Percentiles rank a stretch among this genome's conserved stretches.
Conservation (phyloP, 83 land plant genomes). For the Thuja plicata region DNA sequence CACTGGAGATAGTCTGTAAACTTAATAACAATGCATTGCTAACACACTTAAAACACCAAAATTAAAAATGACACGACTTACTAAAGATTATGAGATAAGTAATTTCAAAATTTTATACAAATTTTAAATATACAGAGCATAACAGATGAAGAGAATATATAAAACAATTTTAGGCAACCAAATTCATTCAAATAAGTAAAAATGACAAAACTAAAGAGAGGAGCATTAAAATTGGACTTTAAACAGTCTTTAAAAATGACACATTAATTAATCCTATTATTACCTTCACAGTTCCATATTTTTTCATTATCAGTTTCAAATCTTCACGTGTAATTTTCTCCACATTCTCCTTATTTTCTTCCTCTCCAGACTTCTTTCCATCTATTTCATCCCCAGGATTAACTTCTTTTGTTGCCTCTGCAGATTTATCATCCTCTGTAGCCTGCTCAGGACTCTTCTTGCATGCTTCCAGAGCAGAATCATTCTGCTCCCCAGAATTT, state of each 20-base stretch:
- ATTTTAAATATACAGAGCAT: not conserved
- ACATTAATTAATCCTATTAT: not conserved
- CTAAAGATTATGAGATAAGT: not conserved
- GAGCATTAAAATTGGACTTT: not conserved
- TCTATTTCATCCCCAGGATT: constrained; percentile 8
- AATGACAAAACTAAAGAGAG: not conserved
- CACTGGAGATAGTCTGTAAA: not conserved
- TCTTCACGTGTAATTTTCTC: constrained; percentile 73
- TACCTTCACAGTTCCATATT: constrained; percentile 90
- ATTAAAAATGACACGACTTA: not conserved
- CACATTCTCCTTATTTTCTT: constrained; percentile 21
- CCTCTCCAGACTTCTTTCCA: constrained; percentile 17
- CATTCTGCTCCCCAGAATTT: constrained; percentile 24
- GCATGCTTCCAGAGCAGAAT: constrained; percentile 9
- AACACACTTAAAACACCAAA: not conserved
- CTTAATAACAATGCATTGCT: not conserved
- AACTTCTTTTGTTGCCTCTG: not conserved
- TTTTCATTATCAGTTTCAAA: constrained; percentile 57
- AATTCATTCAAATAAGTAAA: not conserved
- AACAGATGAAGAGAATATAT: not conserved
- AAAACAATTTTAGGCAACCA: not conserved
- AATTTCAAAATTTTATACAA: not conserved
- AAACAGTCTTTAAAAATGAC: not conserved
- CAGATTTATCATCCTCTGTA: not conserved
- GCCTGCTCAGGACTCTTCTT: constrained; percentile 15